Evolutionary conservation across 2,329 filamentous ascomycete species (phyloP).

Genomic region (Colletotrichum sp.): DNA sequence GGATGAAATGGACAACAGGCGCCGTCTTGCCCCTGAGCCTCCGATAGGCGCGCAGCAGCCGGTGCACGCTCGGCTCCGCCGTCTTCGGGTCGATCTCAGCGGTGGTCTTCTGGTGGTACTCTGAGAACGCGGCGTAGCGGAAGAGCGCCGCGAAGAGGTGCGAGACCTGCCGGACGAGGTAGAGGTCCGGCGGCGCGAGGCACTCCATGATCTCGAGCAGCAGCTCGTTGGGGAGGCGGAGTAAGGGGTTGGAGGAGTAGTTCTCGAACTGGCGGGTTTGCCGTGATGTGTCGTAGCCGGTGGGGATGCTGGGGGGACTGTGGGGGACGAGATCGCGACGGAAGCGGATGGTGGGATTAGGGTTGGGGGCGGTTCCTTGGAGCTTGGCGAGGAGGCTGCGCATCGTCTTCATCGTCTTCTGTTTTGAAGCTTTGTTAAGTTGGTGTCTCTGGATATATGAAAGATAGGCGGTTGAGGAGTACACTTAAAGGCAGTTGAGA

Average conservation of each 20-base stretch:
- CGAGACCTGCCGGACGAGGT: not conserved
- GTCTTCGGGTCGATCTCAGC: rapidly evolving
- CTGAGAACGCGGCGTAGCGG: not conserved
- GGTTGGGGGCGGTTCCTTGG: not conserved
- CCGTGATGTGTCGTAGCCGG: not conserved
- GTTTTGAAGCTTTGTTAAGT: too few species aligned
- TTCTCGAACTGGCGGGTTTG: not conserved
- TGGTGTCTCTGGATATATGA: too few species aligned
- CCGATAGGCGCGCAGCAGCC: not conserved
- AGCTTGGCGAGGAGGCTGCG: not conserved
- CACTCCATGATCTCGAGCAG: not conserved
- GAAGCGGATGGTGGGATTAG: not conserved
- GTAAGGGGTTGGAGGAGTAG: not conserved
- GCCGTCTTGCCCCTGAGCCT: not conserved
- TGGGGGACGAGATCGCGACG: not conserved
- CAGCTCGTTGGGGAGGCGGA: not conserved
- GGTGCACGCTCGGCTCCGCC: not conserved
- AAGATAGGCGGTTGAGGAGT: too few species aligned
- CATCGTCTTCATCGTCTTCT: not conserved
- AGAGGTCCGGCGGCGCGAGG: not conserved
- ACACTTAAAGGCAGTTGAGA: not conserved
- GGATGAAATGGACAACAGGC: not conserved
- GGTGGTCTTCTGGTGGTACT: not conserved
- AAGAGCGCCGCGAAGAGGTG: not conserved
- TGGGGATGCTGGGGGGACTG: not conserved